Evolutionary conservation across 2,329 filamentous ascomycete genomes (phyloP).

Genomic region (Pestalotiopsis sp.): DNA sequence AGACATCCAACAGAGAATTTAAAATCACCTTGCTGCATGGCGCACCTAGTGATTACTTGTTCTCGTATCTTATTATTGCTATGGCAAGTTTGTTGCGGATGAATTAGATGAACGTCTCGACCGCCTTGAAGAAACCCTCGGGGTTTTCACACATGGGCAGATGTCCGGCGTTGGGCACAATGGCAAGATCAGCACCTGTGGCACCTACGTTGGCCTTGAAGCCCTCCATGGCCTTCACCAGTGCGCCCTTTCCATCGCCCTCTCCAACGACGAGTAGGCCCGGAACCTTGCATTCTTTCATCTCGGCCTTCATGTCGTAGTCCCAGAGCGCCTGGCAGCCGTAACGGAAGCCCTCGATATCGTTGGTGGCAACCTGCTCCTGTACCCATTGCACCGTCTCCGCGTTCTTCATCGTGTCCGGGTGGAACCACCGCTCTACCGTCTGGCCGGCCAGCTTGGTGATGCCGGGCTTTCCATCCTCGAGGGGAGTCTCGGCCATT

Average conservation of each 20-base stretch:
- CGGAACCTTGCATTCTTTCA: slow-evolving; percentile 58
- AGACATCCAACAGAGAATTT: neutral
- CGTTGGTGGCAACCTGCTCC: slow-evolving; percentile 71
- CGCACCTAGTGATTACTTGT: neutral
- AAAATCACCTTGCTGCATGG: neutral
- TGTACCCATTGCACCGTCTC: slow-evolving; percentile 60
- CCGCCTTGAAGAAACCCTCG: slow-evolving; percentile 65
- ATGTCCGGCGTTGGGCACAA: slow-evolving; percentile 75
- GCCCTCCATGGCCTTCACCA: slow-evolving; percentile 80
- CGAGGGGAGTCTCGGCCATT: slow-evolving; percentile 59
- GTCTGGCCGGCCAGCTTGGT: slow-evolving; percentile 70
- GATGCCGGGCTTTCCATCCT: slow-evolving; percentile 60
- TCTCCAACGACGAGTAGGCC: slow-evolving; percentile 74
- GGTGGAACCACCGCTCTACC: slow-evolving; percentile 80
- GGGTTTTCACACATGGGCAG: slow-evolving; percentile 83
- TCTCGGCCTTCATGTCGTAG: slow-evolving; percentile 65
- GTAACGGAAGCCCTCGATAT: slow-evolving; percentile 69
- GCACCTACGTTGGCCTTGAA: slow-evolving; percentile 65
- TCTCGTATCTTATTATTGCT: neutral
- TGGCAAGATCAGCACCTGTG: slow-evolving; percentile 58
- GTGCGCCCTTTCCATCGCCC: slow-evolving; percentile 68
- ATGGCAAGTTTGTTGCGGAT: neutral
- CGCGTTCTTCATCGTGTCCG: slow-evolving; percentile 47
- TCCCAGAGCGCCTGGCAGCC: slow-evolving; percentile 72
- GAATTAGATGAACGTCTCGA: slow-evolving; percentile 58